Base-by-base conservation (phyloP, 2,329 filamentous ascomycete genomes). In the Penicillium capsulatum region DNA sequence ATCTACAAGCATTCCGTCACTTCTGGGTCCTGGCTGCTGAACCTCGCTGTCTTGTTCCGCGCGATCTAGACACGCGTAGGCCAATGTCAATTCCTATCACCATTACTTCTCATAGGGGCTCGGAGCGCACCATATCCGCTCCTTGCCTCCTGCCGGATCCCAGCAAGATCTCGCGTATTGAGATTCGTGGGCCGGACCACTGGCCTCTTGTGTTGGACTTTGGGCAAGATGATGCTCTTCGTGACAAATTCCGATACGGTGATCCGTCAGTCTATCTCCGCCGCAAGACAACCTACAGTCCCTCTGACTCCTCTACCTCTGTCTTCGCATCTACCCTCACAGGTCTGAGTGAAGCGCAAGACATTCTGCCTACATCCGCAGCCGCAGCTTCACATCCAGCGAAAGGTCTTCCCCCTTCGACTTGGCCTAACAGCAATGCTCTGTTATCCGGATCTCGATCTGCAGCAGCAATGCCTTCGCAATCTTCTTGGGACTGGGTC, bases 1-100 rank as follows among this genome's bases (percentile, higher is more conserved):
- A 98, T 57, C 75, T 98, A 4, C 92, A 98, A 69, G 92, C 94
- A 3, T 92, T 98, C 69, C 81, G 94, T 4, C 91, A 98, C 65
- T 86, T 98, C 58, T 98, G 92, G 92, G 91, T 95, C 8, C 75
- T 98, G 3, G 92, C 92, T 1, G 84, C 86, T 0, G 92, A 98
- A 57, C 80, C 88, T 7, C 80, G 94, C 36, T 97, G 91, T 59
- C 76, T 98, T 0, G 80, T 98, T 1, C 79, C 87, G 13, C 86
- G 91, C 45, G 92, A 98, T 53, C 78, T 92, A 3, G 82, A 92
- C 43, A 94, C 87, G 0, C 81, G 84, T 28, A 81, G 88, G 30
- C 85, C 90, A 0, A 79, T 95, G 34, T 78, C 81, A 6, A 76
- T 90, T 2, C 80, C 86, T 0, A 73, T 95, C 31, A 74, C 75